Evolutionary conservation across 2,329 filamentous ascomycete species (phyloP), one percentile per base, ranked within the genome.

Genomic region (Cyclaneusma minus): DNA sequence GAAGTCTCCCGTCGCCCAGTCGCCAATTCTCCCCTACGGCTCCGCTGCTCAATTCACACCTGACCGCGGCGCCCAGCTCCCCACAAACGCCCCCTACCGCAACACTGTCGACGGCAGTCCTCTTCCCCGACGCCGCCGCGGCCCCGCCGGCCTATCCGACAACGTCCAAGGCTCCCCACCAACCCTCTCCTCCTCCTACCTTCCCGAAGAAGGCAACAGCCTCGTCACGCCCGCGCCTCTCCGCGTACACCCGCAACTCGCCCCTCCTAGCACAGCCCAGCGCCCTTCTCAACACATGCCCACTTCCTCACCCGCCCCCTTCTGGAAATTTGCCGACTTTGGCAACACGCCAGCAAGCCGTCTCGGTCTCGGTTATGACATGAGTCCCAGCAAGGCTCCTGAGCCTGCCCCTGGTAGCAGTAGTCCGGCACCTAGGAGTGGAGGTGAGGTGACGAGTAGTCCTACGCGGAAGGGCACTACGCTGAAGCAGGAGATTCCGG

Each of bases 261-360:
- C 76, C 1, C 82, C 82, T 16, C 80, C 81, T 0, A 84, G 77
- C 42, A 87, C 81, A 5, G 71, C 78, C 4, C 78, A 85, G 45
- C 63, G 80, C 29, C 82, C 82, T 7, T 85, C 78, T 44, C 78
- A 84, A 43, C 81, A 83, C 48, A 83, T 87, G 67, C 79, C 81
- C 17, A 84, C 82, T 23, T 83, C 76, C 39, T 84, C 78, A 16
- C 82, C 82, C 0, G 82, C 82, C 1, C 80, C 81, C 0, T 89
- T 91, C 50, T 91, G 82, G 82, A 84, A 81, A 48, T 89, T 80
- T 49, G 73, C 78, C 21, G 78, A 84, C 37, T 66, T 82, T 32
- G 67, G 68, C 14, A 81, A 72, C 49, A 85, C 79, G 2, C 80
- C 80, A 2, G 56, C 79, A 30, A 20, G 16, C 16, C 16, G 16